A percentile compares a stretch with the other conserved stretches of the same genome.
Conservation (phyloP, 2,329 filamentous ascomycete species). For the Samsoniella hepiali region DNA sequence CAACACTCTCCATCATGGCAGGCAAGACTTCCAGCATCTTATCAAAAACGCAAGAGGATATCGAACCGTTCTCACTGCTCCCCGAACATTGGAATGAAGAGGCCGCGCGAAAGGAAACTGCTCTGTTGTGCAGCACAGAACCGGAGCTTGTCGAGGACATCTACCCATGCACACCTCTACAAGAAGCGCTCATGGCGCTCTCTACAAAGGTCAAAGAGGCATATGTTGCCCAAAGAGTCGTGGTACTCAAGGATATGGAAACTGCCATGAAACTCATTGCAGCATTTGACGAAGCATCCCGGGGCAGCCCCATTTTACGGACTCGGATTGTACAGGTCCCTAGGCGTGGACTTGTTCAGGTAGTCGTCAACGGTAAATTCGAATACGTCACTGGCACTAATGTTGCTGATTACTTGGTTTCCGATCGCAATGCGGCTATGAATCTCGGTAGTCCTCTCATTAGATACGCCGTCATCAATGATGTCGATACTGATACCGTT, state of each 20-base stretch:
- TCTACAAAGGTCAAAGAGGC: slow-evolving; percentile 49
- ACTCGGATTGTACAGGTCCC: slow-evolving; percentile 48
- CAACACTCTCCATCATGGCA: slow-evolving; percentile 44
- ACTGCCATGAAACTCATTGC: slow-evolving; percentile 38
- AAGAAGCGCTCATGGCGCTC: slow-evolving; percentile 53
- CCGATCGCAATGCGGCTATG: slow-evolving; percentile 40
- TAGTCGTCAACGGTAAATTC: slow-evolving; percentile 41
- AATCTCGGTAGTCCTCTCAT: slow-evolving; percentile 45
- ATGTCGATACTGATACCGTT: slow-evolving; percentile 30
- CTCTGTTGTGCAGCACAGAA: slow-evolving; percentile 39
- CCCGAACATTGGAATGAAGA: slow-evolving; percentile 32
- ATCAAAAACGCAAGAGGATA: slow-evolving; percentile 25
- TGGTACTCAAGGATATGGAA: slow-evolving; percentile 37
- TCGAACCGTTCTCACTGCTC: slow-evolving; percentile 41
- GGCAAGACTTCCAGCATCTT: slow-evolving; percentile 26
- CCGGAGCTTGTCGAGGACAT: slow-evolving; percentile 43
- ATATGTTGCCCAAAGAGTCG: slow-evolving; percentile 50
- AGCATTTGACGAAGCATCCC: slow-evolving; percentile 41
- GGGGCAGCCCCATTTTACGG: slow-evolving; percentile 42
- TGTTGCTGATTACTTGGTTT: slow-evolving; percentile 39
- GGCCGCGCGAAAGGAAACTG: slow-evolving; percentile 36
- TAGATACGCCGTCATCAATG: slow-evolving; percentile 42
- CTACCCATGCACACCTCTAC: slow-evolving; percentile 53
- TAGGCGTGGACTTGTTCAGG: slow-evolving; percentile 44
- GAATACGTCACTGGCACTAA: slow-evolving; percentile 33